phyloP scores from a whole-genome alignment of 331 rosid genomes.

The Cucumis variabilis region DNA sequence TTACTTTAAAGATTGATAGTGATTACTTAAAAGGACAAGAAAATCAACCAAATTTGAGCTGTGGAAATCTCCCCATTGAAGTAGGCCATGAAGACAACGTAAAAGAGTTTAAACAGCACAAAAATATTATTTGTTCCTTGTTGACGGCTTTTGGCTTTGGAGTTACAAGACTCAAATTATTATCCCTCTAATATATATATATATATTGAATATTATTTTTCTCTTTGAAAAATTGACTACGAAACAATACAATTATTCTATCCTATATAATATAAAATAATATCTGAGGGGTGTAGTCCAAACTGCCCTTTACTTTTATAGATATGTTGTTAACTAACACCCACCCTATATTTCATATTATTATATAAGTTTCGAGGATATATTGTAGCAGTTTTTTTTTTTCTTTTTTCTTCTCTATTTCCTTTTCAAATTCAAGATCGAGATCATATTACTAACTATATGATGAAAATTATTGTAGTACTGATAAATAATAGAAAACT shows the following conservation, averaged over 20 bases:
- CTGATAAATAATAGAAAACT: neutral
- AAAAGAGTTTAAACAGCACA: neutral
- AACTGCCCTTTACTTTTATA: neutral
- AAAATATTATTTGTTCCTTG: neutral
- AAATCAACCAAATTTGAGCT: too few species aligned
- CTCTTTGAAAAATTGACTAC: neutral
- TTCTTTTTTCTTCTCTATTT: neutral
- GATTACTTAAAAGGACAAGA: too few species aligned
- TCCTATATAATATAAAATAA: neutral
- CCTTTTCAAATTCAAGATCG: neutral
- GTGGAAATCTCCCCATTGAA: too few species aligned
- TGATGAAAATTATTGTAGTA: neutral
- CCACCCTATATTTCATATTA: neutral
- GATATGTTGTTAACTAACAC: constrained; percentile 9
- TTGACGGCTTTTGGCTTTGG: neutral
- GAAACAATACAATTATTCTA: neutral
- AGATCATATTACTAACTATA: neutral
- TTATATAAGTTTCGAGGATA: neutral
- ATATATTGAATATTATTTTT: neutral
- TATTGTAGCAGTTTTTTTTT: neutral
- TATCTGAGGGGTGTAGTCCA: neutral
- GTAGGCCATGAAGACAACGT: neutral
- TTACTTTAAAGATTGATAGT: too few species aligned
- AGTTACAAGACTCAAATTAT: neutral
- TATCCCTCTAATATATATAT: neutral